Percentiles rank a stretch among this genome's conserved stretches.
phyloP scores from a whole-genome alignment of 805 yeast species.

The Ogataea pini region DNA sequence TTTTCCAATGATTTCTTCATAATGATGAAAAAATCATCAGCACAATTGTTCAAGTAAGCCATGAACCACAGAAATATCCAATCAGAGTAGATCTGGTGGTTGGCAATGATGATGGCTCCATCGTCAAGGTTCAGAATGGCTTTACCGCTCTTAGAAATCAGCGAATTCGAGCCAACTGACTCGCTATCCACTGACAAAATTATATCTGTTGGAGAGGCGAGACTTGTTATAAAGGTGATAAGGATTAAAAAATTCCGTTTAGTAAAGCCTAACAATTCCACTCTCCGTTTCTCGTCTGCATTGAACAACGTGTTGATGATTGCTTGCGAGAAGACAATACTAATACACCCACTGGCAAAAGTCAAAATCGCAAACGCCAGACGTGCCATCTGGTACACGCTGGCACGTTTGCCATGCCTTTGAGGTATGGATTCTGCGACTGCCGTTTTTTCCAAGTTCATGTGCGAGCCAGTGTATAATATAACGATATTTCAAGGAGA shows the following conservation, averaged over 20 bases:
- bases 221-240: constrained; percentile 49
- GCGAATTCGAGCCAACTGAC: constrained; percentile 10
- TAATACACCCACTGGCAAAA: constrained; percentile 41
- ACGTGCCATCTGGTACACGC: constrained; percentile 28
- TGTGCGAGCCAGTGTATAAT: no score
- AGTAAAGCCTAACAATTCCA: constrained; percentile 50
- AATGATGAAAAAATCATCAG: constrained; percentile 68
- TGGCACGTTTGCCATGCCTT: constrained; percentile 19
- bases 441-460: not conserved
- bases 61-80: constrained; percentile 93
- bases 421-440: not conserved
- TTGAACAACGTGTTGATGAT: constrained; percentile 37
- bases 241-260: constrained; percentile 59
- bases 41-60: constrained; percentile 63
- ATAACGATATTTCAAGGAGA: no score
- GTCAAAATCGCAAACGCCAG: constrained; percentile 26
- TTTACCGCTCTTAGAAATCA: constrained; percentile 11
- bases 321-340: constrained; percentile 50
- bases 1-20: constrained; percentile 71
- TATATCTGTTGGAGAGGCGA: constrained; percentile 54
- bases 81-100: constrained; percentile 92
- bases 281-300: constrained; percentile 37
- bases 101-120: constrained; percentile 62
- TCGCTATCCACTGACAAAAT: constrained; percentile 42
- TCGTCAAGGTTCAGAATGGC: constrained; percentile 24